Base-by-base conservation (phyloP, 345 rosid species). In the Geranium rotundifolium region DNA sequence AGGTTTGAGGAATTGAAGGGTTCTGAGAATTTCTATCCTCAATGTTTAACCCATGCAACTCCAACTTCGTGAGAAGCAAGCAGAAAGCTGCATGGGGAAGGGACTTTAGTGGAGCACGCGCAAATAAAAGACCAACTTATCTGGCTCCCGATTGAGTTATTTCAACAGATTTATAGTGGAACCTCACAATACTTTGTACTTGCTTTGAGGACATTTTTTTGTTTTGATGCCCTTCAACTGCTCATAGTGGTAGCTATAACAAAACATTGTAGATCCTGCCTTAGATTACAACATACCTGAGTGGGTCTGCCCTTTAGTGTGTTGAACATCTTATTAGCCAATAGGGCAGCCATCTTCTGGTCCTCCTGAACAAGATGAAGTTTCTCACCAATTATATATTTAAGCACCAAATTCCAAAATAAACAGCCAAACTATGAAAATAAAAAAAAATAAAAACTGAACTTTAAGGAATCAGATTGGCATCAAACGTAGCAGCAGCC, bases 281-380 rank as follows among this genome's bases (percentile, higher is more conserved):
- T 46, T 57, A 67, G 58, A 61, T 63, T 58, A 70, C 58, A 69
- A 59, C 63, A 64, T 81, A 93, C 99, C 97, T 83, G 95, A 75
- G 85, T 85, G 46, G 97, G 96, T 78, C 89, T 86, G 49, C 97
- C 96, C 77, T 90, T 95, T 46, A 95, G 74, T 13, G 93, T 86
- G 82, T 90, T 95, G 66, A 72, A 78, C 84, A 85, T 77, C 63
- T 83, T 81, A 72, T 73, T 85, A 46, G 96, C 91, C 78, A 95
- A 71, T 65, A 75, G 78, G 76, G 80, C 67, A 74, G 95, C 92
- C 73, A 74, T 88, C 62, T 80, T 84, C 79, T 75, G 92, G 82
- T 95, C 99, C 75, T 85, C 96, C 99, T 95, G 81, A 65, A 75
- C 61, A 59, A 58, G 58, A 61, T 29, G 57, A 64, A 4, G 15